These are phyloP conservation scores for Fusarium nanum DNA, from an alignment of 2,329 filamentous ascomycete genomes.

Conservation along the genomic window DNA sequence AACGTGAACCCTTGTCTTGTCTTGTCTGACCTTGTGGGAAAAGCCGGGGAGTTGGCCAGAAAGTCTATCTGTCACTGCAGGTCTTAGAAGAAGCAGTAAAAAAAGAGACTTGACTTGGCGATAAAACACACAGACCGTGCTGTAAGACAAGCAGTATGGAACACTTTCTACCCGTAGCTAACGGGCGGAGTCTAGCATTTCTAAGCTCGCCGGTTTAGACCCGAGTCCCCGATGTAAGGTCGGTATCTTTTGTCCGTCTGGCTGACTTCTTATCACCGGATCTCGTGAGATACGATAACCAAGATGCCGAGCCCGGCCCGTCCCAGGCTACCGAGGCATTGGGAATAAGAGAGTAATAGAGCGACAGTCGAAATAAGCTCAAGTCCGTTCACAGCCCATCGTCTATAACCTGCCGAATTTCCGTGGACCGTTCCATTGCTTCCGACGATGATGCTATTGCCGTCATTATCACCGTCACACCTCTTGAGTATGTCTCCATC, in stretches of 20 bases:
- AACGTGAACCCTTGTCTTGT: slow-evolving; percentile 2
- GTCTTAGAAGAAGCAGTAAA: neutral
- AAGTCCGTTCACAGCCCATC: slow-evolving; percentile 3
- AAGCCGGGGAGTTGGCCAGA: slow-evolving; percentile 2
- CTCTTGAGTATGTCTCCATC: too few relatives aligned
- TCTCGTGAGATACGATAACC: neutral
- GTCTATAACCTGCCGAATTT: slow-evolving; percentile 1
- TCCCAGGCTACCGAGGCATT: neutral
- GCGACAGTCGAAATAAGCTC: neutral
- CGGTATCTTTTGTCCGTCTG: slow-evolving; percentile 13
- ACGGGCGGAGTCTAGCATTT: neutral
- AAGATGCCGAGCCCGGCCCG: slow-evolving; percentile 25
- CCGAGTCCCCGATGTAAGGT: slow-evolving; percentile 29
- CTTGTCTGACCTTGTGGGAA: neutral
- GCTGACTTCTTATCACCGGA: neutral
- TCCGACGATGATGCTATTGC: slow-evolving; percentile 2
- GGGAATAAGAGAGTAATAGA: neutral
- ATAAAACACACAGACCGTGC: neutral
- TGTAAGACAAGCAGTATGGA: slow-evolving; percentile 16
- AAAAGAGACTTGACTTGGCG: neutral
- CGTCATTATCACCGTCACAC: neutral
- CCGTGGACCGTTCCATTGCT: neutral
- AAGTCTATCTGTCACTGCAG: neutral
- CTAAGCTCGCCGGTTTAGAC: slow-evolving; percentile 12
- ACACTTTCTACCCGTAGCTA: neutral